Conservation (phyloP, 2,329 filamentous ascomycete genomes). For the Alternaria alternata region DNA sequence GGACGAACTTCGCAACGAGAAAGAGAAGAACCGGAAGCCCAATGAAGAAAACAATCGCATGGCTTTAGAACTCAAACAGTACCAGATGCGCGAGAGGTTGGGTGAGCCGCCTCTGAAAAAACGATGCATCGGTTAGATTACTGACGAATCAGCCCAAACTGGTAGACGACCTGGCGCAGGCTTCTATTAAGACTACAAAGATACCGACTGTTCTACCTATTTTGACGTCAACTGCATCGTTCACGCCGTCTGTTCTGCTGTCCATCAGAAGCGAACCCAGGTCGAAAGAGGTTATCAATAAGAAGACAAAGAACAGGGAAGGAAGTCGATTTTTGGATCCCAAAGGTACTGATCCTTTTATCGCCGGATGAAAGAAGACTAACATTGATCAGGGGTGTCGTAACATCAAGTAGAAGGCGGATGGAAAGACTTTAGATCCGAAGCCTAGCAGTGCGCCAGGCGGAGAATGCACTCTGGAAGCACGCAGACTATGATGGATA, state of each 20-base stretch:
- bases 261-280: neutral
- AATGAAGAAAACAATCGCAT: constrained; percentile 36
- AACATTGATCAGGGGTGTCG: neutral
- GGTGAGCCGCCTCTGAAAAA: neutral
- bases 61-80: constrained; percentile 19
- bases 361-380: neutral
- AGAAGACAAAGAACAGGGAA: neutral
- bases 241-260: neutral
- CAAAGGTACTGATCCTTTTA: neutral
- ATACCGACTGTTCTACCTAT: neutral
- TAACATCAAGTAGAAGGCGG: neutral
- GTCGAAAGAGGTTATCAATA: neutral
- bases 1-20: constrained; percentile 21
- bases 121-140: neutral
- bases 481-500: neutral
- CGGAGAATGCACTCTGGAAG: neutral
- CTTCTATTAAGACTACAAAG: neutral
- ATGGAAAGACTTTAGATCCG: neutral
- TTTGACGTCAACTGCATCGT: no score
- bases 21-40: constrained; percentile 23
- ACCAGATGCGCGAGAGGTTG: constrained; percentile 13
- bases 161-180: neutral
- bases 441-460: neutral
- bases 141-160: neutral
- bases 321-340: neutral